These are phyloP conservation scores for Silene uniflora DNA, from an alignment of 148 eudicot genomes.

Conservation along the genomic window DNA sequence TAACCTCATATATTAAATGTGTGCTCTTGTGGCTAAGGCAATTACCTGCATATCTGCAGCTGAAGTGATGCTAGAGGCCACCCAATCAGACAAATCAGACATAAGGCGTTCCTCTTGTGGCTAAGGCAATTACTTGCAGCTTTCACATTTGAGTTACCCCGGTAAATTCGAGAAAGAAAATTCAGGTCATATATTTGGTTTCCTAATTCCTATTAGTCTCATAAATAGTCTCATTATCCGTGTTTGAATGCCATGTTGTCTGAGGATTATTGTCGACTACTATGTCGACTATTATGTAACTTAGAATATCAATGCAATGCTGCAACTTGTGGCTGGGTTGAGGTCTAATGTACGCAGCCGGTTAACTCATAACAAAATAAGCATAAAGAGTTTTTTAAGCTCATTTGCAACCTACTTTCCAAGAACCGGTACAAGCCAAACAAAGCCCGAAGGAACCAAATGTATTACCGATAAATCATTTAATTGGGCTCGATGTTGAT, in stretches of 20 bases:
- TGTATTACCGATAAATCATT: conserved; percentile 34
- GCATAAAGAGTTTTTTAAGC: neutral
- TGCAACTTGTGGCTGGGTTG: too few relatives aligned
- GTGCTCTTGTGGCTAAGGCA: neutral
- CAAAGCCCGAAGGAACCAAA: neutral
- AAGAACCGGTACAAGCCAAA: too few relatives aligned
- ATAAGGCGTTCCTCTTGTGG: conserved; percentile 83
- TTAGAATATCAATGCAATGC: neutral
- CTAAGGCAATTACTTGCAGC: conserved; percentile 33
- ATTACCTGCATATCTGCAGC: conserved; percentile 65
- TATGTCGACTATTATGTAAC: too few relatives aligned
- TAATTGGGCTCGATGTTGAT: conserved; percentile 43
- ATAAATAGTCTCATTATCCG: too few relatives aligned
- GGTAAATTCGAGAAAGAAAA: conserved; percentile 1
- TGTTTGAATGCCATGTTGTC: too few relatives aligned
- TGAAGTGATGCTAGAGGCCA: conserved; percentile 70
- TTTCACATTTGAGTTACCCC: conserved; percentile 36
- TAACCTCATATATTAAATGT: too few relatives aligned
- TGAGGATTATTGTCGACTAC: neutral
- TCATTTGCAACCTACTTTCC: too few relatives aligned
- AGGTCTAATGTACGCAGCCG: neutral
- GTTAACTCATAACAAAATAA: neutral
- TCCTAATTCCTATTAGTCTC: too few relatives aligned
- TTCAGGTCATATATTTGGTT: conserved; percentile 1
- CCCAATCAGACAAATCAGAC: conserved; percentile 97